Evolutionary conservation across 2,329 filamentous ascomycete genomes (phyloP), one percentile per base, ranked within the genome.

Genomic region (Sporothrix pallida): DNA sequence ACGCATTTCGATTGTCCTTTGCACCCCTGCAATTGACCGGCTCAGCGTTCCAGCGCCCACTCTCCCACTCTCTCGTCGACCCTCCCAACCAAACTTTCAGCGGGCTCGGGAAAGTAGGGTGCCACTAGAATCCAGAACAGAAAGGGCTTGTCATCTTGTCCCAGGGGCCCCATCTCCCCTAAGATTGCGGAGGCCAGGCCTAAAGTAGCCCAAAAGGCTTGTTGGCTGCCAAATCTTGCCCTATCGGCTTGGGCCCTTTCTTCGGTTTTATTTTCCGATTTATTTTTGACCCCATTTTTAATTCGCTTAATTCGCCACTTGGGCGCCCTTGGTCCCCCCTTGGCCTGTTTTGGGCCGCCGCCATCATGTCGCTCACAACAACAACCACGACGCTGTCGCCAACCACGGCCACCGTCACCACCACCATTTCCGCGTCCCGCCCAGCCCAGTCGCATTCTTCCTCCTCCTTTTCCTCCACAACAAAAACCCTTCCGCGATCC

Each of bases 391-490:
- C 70, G 46, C 44, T 67, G 62, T 67, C 62, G 62, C 62, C 62
- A 67, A 67, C 46, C 20, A 48, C 70, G 58, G 60, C 46, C 58
- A 44, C 58, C 58, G 31, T 63, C 58, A 63, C 56, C 46, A 52
- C 71, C 71, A 72, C 37, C 60, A 68, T 65, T 48, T 37, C 50
- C 54, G 71, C 71, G 13, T n/a, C 52, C 48, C 62, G 70, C 37
- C 71, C 48, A 5, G 20, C 44, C 44, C 54, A 12, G 26, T 42
- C 63, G 10, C 42, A 31, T 9, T 52, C 70, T 76, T 80, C 80
- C 76, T 78, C 79, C 75, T 54, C 70, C 15, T 60, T 50, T 26
- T 63, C 67, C 63, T 63, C 63, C 1, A 54, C 70, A 15, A 50
- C 63, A 26, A 73, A 72, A 9, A 69, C 74, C 13, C 68, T 72